Conservation (phyloP, 2,329 filamentous ascomycete species). For the Hypoxylon sp. region DNA sequence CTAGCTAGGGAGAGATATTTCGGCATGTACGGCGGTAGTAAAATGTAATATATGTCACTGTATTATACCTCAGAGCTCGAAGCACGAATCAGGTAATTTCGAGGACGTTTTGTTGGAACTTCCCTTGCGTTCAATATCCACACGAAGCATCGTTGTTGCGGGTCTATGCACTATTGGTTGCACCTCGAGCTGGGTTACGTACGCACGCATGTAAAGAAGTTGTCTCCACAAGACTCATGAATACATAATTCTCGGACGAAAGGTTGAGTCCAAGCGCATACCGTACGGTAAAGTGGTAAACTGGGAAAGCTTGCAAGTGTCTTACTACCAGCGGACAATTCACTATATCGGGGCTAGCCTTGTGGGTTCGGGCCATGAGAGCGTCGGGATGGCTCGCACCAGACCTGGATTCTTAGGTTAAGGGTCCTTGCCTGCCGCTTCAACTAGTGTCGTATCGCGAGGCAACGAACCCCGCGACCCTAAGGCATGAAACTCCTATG, state of each 20-base stretch:
- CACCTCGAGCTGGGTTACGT: slow-evolving; percentile 30
- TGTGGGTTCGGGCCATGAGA: slow-evolving; percentile 25
- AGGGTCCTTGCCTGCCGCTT: slow-evolving; percentile 25
- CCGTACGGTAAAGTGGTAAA: slow-evolving; percentile 2
- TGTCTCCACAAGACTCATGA: slow-evolving; percentile 17
- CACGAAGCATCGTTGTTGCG: slow-evolving; percentile 23
- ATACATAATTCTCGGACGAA: slow-evolving; percentile 15
- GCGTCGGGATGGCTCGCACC: background rate
- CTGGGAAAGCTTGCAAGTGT: slow-evolving; percentile 6
- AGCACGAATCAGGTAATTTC: slow-evolving; percentile 8
- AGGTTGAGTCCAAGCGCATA: slow-evolving; percentile 9
- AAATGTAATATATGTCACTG: background rate
- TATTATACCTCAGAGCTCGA: slow-evolving; percentile 15
- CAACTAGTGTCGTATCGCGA: slow-evolving; percentile 33
- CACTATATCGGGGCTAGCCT: slow-evolving; percentile 42
- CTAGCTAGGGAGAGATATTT: slow-evolving; percentile 1
- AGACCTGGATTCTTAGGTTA: slow-evolving; percentile 20
- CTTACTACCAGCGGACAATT: slow-evolving; percentile 34
- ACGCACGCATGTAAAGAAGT: slow-evolving; percentile 15
- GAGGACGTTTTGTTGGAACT: slow-evolving; percentile 14
- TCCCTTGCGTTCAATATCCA: slow-evolving; percentile 35
- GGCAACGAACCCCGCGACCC: slow-evolving; percentile 33
- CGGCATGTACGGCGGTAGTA: slow-evolving; percentile 1
- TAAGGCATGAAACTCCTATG: slow-evolving; percentile 39
- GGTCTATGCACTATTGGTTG: slow-evolving; percentile 28